Evolutionary conservation across 768 basidiomycete genomes (phyloP), one percentile per base, ranked within the genome.

Genomic region (Coprinopsis strossmayeri): DNA sequence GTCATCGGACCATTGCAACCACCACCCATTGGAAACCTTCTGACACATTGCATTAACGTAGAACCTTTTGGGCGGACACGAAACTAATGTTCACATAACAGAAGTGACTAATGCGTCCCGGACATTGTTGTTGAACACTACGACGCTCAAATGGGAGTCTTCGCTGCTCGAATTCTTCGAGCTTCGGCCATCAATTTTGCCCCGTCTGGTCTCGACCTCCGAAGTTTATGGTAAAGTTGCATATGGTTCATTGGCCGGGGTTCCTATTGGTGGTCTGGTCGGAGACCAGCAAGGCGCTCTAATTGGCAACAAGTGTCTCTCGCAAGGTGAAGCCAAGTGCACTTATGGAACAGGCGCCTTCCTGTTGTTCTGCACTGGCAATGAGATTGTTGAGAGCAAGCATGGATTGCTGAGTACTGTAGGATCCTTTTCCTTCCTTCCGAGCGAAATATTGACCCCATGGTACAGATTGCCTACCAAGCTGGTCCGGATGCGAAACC

Each of bases 201-300:
- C 95, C 10, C 81, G 74, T 54, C 78, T 99, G 51, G 90, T 91
- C 25, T 92, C 90, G 10, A 89, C 92, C 20, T 91, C 92, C 2
- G 87, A 98, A 67, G 82, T 93, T 3, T 98, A 95, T 66, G 96
- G 94, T 34, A 67, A 78, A 21, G 77, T 97, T 49, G 68, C 76
- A 5, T 69, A 70, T 26, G 88, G 90, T 1, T 59, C 81, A 2
- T 70, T 91, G 53, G 70, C 73, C 55, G 91, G 87, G 34, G 74
- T 92, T 10, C 85, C 85, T 7, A 90, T 99, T 46, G 93, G 84
- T 30, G 95, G 95, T 18, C 79, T 98, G 40, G 82, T 95, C 5
- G 96, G 96, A n/a, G 96, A 99, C 62, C 96, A 99, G 69, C 96
- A 99, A 64, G 96, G 88, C 3, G 95, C 95, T 20, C 71, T 99